A percentile compares a stretch with the other conserved stretches of the same genome.
phyloP scores from a whole-genome alignment of 306 rosid species.

The Begonia peltatifolia region DNA sequence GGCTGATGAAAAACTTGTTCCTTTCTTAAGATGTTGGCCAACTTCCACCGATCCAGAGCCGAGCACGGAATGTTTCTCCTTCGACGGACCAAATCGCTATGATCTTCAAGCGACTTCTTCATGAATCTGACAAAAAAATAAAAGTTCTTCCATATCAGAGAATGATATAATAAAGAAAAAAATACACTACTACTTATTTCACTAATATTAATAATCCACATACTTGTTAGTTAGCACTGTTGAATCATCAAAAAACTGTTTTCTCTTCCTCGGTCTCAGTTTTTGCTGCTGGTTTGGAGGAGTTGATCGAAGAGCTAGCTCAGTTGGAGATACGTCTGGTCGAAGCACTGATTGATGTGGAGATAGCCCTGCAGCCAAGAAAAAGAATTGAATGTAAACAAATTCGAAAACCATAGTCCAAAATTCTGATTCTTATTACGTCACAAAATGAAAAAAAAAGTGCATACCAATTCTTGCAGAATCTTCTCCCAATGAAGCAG shows the following conservation, averaged over 20 bases:
- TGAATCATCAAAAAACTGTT: slow-evolving; percentile 46
- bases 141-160: slow-evolving; percentile 7
- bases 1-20: slow-evolving; percentile 49
- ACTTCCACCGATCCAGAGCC: slow-evolving; percentile 43
- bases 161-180: slow-evolving; percentile 12
- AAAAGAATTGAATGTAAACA: slow-evolving; percentile 2
- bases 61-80: slow-evolving; percentile 37
- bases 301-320: slow-evolving; percentile 25
- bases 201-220: slow-evolving; percentile 6
- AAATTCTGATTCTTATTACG: background rate
- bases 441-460: slow-evolving; percentile 5
- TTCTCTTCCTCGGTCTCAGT: slow-evolving; percentile 53
- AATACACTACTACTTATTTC: background rate
- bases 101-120: slow-evolving; percentile 39
- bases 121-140: slow-evolving; percentile 35
- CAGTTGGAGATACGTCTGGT: slow-evolving; percentile 5
- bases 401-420: background rate
- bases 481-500: slow-evolving; percentile 29
- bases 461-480: slow-evolving; percentile 12
- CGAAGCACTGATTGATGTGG: slow-evolving; percentile 15
- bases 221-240: slow-evolving; percentile 68
- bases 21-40: slow-evolving; percentile 33
- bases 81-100: slow-evolving; percentile 29
- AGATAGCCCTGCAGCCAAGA: background rate
- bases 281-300: slow-evolving; percentile 43